Conservation (phyloP, 768 basidiomycete genomes). For the Royoungia palumana region DNA sequence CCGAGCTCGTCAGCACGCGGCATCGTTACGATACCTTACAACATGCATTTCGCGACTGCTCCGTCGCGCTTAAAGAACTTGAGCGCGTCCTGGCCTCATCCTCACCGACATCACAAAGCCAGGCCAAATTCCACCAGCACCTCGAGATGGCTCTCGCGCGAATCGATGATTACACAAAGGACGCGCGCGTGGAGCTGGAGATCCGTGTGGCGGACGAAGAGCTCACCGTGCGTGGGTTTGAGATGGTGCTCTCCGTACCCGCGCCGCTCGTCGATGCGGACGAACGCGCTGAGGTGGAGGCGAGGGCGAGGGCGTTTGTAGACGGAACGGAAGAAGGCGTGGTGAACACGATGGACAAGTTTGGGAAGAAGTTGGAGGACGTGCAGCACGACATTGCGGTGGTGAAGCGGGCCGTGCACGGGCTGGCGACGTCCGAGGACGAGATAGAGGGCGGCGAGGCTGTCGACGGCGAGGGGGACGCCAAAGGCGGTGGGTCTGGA, state of each 20-base stretch:
- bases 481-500: slow-evolving; percentile 15
- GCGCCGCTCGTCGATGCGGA: slow-evolving; percentile 36
- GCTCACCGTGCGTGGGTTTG: slow-evolving; percentile 61
- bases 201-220: slow-evolving; percentile 73
- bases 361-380: slow-evolving; percentile 63
- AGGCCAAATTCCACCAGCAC: slow-evolving; percentile 18
- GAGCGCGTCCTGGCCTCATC: slow-evolving; percentile 28
- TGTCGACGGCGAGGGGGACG: neutral
- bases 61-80: slow-evolving; percentile 60
- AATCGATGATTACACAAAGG: slow-evolving; percentile 72
- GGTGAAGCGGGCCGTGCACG: slow-evolving; percentile 59
- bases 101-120: neutral
- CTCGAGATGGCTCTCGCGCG: slow-evolving; percentile 55
- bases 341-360: slow-evolving; percentile 41
- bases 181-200: slow-evolving; percentile 79
- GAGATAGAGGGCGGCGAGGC: neutral
- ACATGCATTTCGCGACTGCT: slow-evolving; percentile 65
- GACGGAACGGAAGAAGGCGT: slow-evolving; percentile 18
- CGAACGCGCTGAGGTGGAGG: slow-evolving; percentile 39
- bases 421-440: slow-evolving; percentile 19
- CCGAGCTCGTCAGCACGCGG: slow-evolving; percentile 41
- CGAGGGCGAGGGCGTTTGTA: slow-evolving; percentile 45
- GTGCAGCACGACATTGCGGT: slow-evolving; percentile 73
- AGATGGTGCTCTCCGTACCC: slow-evolving; percentile 60
- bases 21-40: slow-evolving; percentile 62